Evolutionary conservation across 371 early-diverging fungal genomes (phyloP).

Genomic region (Mortierella sp.): DNA sequence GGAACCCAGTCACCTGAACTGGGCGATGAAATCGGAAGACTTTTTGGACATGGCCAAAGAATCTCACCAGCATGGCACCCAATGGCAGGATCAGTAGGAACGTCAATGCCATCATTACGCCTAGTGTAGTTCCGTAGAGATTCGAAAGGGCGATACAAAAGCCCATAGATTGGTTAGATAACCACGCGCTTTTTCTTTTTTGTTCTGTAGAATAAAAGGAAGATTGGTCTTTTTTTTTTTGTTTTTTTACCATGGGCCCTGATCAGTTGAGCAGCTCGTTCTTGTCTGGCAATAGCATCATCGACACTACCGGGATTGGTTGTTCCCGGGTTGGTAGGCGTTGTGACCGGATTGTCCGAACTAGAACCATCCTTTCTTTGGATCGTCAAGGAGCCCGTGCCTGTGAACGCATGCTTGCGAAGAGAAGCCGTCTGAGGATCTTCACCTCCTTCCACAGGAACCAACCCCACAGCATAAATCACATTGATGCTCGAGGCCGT

Average conservation of each 20-base stretch:
- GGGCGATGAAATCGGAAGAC: constrained; percentile 38
- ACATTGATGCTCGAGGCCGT: constrained; percentile 20
- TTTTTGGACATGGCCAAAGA: constrained; percentile 26
- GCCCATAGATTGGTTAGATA: not conserved
- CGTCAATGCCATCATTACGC: constrained; percentile 29
- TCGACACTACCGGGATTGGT: not conserved
- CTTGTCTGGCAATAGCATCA: not conserved
- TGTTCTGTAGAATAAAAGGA: not conserved
- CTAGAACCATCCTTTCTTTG: constrained; percentile 21
- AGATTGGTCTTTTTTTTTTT: too few relatives aligned
- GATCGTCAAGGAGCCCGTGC: constrained; percentile 24
- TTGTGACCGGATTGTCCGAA: too few relatives aligned
- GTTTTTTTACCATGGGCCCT: constrained; percentile 36
- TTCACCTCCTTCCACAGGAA: not conserved
- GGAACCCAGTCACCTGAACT: constrained; percentile 25
- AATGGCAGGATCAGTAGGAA: constrained; percentile 30
- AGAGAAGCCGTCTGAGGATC: constrained; percentile 26
- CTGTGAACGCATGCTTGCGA: constrained; percentile 17
- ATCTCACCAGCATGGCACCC: constrained; percentile 36
- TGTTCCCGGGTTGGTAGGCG: not conserved
- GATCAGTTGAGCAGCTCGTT: not conserved
- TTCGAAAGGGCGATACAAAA: not conserved
- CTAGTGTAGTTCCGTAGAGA: constrained; percentile 7
- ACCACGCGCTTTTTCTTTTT: not conserved
- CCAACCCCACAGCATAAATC: constrained; percentile 27